These are phyloP conservation scores for Xylogone sp. DNA, from an alignment of 2,329 filamentous ascomycete species.

Conservation along the genomic window DNA sequence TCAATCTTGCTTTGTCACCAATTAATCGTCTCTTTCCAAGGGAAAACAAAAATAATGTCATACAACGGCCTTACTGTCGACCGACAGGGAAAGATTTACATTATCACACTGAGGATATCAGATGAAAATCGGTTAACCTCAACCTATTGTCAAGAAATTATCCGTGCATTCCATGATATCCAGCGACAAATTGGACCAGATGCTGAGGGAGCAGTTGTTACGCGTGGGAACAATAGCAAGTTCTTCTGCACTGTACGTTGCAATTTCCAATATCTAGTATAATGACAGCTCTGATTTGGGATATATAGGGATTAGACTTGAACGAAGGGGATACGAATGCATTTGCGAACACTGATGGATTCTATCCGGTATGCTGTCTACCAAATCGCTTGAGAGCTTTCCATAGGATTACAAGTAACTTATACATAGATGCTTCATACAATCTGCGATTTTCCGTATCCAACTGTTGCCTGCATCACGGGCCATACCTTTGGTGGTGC, in stretches of 20 bases:
- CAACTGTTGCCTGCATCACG: conserved; percentile 42
- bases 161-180: conserved; percentile 42
- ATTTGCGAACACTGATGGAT: conserved; percentile 4
- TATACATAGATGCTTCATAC: not conserved
- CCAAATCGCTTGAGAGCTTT: too few relatives aligned
- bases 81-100: conserved; percentile 43
- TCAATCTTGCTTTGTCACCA: too few relatives aligned
- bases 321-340: conserved; percentile 34
- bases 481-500: conserved; percentile 47
- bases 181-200: conserved; percentile 42
- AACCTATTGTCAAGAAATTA: conserved; percentile 47
- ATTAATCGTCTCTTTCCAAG: not conserved
- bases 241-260: conserved; percentile 41
- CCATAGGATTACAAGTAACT: too few relatives aligned
- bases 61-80: conserved; percentile 41
- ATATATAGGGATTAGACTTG: conserved; percentile 33
- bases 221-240: conserved; percentile 43
- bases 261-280: not conserved
- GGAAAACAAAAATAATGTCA: not conserved
- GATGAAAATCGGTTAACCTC: conserved; percentile 49
- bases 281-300: not conserved
- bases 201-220: conserved; percentile 48
- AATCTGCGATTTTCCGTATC: conserved; percentile 42
- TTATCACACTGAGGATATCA: conserved; percentile 50
- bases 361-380: not conserved